Conservation (phyloP, 2,329 filamentous ascomycete species). For the Cordyceps cateniannulata region DNA sequence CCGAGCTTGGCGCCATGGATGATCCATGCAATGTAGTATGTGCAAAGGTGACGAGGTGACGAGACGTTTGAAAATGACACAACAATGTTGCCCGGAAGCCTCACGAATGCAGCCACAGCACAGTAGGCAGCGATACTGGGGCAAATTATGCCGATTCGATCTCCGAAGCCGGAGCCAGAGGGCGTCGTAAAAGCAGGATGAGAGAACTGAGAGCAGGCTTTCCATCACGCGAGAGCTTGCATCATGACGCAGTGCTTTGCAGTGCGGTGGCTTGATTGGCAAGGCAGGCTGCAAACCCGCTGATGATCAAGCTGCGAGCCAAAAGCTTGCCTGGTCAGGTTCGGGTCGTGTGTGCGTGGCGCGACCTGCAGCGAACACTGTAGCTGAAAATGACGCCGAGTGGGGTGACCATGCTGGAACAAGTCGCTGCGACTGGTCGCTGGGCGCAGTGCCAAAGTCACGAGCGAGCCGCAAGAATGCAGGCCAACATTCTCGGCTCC, state of each 20-base stretch:
- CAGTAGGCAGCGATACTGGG: neutral
- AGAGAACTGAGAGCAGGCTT: neutral
- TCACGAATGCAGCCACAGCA: neutral
- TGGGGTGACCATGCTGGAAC: slow-evolving; percentile 1
- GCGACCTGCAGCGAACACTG: slow-evolving; percentile 10
- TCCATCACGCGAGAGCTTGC: neutral
- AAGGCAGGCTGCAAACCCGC: neutral
- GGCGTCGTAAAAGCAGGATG: neutral
- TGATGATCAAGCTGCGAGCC: slow-evolving; percentile 8
- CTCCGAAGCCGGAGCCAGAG: slow-evolving; percentile 6
- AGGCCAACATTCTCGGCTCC: slow-evolving; percentile 1
- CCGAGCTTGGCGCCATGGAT: neutral
- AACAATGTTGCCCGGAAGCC: neutral
- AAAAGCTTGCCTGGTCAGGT: neutral
- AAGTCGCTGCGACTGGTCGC: slow-evolving; percentile 1
- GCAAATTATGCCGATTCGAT: slow-evolving; percentile 3
- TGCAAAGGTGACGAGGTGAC: neutral
- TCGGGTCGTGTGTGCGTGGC: slow-evolving; percentile 4
- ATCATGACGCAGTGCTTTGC: neutral
- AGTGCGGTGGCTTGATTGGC: neutral
- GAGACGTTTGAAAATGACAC: neutral
- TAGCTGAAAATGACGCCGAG: slow-evolving; percentile 13
- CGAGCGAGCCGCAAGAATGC: slow-evolving; percentile 9
- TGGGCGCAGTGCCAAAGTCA: neutral
- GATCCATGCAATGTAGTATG: neutral